Evolutionary conservation across 2,329 filamentous ascomycete genomes (phyloP).

Genomic region (Penicillium digitatum): DNA sequence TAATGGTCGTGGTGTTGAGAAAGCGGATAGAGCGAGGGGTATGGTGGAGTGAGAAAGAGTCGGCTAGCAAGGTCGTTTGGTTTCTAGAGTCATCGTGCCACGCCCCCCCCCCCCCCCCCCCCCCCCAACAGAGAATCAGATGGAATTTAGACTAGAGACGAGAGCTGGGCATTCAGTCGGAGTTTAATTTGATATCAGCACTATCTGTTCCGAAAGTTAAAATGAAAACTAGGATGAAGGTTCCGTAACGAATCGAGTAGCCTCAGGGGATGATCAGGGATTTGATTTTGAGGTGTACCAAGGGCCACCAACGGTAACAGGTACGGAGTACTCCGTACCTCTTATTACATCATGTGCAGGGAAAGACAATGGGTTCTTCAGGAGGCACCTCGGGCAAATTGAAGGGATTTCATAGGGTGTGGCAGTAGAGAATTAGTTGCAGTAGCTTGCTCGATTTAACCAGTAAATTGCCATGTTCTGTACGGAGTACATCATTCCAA

Average conservation of each 20-base stretch:
- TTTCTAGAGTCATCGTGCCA: no score
- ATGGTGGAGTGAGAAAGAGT: slow-evolving; percentile 20
- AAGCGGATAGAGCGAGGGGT: slow-evolving; percentile 13
- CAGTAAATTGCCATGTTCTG: no score
- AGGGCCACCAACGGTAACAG: not conserved
- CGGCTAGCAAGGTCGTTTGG: no score
- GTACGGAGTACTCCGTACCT: not conserved
- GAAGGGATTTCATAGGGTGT: not conserved
- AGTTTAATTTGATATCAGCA: no score
- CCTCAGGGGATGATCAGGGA: slow-evolving; percentile 6
- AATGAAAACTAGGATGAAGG: not conserved
- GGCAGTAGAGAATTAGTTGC: no score
- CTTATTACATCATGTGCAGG: not conserved
- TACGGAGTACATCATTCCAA: no score
- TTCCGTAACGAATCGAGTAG: slow-evolving; percentile 15
- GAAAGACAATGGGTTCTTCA: not conserved
- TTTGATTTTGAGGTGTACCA: not conserved
- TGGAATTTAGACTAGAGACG: no score
- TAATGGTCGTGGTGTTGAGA: slow-evolving; percentile 15
- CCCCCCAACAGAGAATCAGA: no score
- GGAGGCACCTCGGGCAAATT: not conserved
- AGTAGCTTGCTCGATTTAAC: no score
- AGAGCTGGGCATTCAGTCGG: no score
- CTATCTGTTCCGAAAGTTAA: not conserved
- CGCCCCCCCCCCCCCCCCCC: no score